These are phyloP conservation scores for Gamsiella multidivaricata DNA, from an alignment of 192 early-diverging fungal species.

Conservation along the genomic window DNA sequence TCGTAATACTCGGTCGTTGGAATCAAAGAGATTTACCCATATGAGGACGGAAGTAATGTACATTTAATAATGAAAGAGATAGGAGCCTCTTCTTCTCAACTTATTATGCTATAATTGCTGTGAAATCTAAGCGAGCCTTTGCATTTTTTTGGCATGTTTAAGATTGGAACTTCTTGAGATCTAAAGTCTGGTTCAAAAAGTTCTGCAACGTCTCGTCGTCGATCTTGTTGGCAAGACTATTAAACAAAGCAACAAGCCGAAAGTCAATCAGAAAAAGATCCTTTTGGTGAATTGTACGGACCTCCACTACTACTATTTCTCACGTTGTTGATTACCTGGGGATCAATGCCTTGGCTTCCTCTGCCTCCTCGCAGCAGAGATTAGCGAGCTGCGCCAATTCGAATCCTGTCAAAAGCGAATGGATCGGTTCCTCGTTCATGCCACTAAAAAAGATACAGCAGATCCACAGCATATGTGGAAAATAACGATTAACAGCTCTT, in stretches of 20 bases:
- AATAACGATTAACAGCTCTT: not conserved
- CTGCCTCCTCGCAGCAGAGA: constrained; percentile 88
- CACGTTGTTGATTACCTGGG: no score
- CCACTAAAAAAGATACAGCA: constrained; percentile 17
- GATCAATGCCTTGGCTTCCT: constrained; percentile 91
- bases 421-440: constrained; percentile 54
- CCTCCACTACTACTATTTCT: no score
- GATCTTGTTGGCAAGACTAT: constrained; percentile 78
- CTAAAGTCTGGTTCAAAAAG: constrained; percentile 84
- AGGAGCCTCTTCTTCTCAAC: not conserved
- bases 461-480: not conserved
- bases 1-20: not conserved
- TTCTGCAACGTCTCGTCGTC: constrained; percentile 80
- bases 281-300: no score
- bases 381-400: constrained; percentile 94
- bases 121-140: not conserved
- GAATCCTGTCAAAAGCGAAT: constrained; percentile 71
- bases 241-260: not conserved
- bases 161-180: constrained; percentile 82
- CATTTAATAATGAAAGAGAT: constrained; percentile 1
- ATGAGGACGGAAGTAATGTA: no score
- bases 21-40: constrained; percentile 3
- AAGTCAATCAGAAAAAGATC: no score
- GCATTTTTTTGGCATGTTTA: constrained; percentile 39
- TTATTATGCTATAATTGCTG: not conserved